Evolutionary conservation across 352 stramenopile genomes (phyloP), one percentile per base, ranked within the genome.

Genomic region (Globisporangium solare): DNA sequence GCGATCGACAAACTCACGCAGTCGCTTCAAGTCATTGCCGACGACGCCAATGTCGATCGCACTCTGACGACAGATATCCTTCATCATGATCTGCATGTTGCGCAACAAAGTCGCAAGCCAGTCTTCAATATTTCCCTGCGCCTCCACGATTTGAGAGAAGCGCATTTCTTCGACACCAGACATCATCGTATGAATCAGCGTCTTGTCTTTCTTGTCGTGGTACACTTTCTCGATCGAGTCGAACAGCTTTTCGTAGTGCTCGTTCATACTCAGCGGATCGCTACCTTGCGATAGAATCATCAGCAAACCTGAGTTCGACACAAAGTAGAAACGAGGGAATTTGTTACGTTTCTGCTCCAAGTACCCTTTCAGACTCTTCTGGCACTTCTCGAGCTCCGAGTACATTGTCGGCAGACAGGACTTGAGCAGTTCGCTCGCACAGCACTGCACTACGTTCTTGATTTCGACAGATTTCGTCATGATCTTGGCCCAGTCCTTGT

Each of bases 221-320:
- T 97, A 95, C 2, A 99, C 97, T 47, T 96, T 97, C 51, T 98
- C 94, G 47, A 99, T 95, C n/a, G 95, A 97, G 71, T 99, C 97
- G 67, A 99, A 99, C 13, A 99, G 93, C 67, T 98, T 99, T 61
- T 99, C 95, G 68, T 99, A 99, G 76, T 99, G 97, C 40, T 98
- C 90, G 63, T 99, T 98, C 91, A 99, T 99, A 64, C 94, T 97
- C 58, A 98, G 71, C 6, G 97, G 97, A 70, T 99, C 97, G 45
- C 89, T 98, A 40, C 92, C 96, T 65, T 99, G 95, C 6, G 94
- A 98, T 21, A 99, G 72, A 57, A 99, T 99, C 61, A 98, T 97
- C 27, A 99, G 76, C 39, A 99, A 68, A 50, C 95, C 96, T 2
- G 95, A 92, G 62, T 99, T 99, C 8, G 95, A 99, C 0, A 99